Percentiles rank a stretch among this genome's conserved stretches.
Conservation (phyloP, 192 early-diverging fungal genomes). For the Entomortierella beljakovae region DNA sequence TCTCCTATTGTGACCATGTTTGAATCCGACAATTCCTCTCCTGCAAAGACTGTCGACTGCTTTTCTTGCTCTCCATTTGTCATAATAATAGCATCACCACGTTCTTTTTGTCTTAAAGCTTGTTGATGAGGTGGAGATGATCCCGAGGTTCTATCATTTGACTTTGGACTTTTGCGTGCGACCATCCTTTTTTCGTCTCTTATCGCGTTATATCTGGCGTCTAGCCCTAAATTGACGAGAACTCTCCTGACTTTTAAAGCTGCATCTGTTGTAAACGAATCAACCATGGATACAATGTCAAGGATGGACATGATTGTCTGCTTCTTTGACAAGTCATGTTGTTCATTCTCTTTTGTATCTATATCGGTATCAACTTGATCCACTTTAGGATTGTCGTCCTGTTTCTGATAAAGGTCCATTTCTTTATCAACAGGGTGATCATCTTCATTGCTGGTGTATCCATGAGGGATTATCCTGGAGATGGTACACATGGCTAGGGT, state of each 20-base stretch:
- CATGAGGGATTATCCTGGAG: neutral
- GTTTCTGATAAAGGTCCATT: neutral
- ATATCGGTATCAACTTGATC: neutral
- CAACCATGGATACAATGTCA: slow-evolving; percentile 18
- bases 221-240: slow-evolving; percentile 15
- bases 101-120: no score
- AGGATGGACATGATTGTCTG: slow-evolving; percentile 15
- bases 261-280: slow-evolving; percentile 19
- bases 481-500: slow-evolving; percentile 2
- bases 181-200: no score
- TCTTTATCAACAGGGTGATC: no score
- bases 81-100: no score
- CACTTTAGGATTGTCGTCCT: neutral
- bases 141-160: no score
- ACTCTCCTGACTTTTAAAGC: slow-evolving; percentile 9
- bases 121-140: no score
- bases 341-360: neutral
- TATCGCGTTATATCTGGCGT: neutral
- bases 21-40: no score
- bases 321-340: neutral
- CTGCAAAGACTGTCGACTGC: no score
- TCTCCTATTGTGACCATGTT: neutral
- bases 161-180: no score
- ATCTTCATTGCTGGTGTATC: no score
- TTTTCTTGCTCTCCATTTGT: no score